Evolutionary conservation across 805 yeast species (phyloP).

Genomic region (Huiozyma sinensis): DNA sequence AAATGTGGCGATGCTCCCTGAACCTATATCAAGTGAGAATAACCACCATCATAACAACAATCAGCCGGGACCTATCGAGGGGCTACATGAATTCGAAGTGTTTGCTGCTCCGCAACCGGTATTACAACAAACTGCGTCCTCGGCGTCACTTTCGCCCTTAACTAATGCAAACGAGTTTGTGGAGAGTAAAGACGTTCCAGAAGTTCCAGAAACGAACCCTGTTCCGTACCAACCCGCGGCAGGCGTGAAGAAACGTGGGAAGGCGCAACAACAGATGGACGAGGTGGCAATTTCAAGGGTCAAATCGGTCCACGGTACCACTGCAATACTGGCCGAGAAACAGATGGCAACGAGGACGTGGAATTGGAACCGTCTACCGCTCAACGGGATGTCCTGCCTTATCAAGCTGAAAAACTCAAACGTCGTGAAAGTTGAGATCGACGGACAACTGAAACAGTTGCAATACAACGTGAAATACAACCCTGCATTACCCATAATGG

Average conservation of each 20-base stretch:
- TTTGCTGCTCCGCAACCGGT: too few species aligned
- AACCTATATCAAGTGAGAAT: too few species aligned
- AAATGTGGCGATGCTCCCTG: too few species aligned
- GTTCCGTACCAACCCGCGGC: too few species aligned
- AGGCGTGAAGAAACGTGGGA: too few species aligned
- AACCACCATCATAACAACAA: not conserved
- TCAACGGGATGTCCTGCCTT: slow-evolving; percentile 11
- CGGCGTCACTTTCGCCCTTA: too few species aligned
- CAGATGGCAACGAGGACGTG: slow-evolving; percentile 2
- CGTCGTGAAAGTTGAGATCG: slow-evolving; percentile 11
- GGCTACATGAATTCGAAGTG: not conserved
- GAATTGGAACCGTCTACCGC: slow-evolving; percentile 22
- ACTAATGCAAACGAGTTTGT: too few species aligned
- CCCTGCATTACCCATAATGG: slow-evolving; percentile 14
- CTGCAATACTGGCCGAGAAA: slow-evolving; percentile 8
- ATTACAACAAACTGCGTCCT: too few species aligned
- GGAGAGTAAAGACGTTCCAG: too few species aligned
- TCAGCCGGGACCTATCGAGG: not conserved
- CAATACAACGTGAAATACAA: slow-evolving; percentile 21
- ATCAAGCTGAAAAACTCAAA: slow-evolving; percentile 11
- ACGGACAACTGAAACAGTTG: slow-evolving; percentile 18
- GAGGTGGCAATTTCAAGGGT: not conserved
- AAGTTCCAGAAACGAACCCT: too few species aligned
- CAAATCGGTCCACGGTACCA: slow-evolving; percentile 11
- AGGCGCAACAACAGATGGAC: too few species aligned